Base-by-base conservation (phyloP, 202 grass and related monocot species). In the Saccharum hybrid region DNA sequence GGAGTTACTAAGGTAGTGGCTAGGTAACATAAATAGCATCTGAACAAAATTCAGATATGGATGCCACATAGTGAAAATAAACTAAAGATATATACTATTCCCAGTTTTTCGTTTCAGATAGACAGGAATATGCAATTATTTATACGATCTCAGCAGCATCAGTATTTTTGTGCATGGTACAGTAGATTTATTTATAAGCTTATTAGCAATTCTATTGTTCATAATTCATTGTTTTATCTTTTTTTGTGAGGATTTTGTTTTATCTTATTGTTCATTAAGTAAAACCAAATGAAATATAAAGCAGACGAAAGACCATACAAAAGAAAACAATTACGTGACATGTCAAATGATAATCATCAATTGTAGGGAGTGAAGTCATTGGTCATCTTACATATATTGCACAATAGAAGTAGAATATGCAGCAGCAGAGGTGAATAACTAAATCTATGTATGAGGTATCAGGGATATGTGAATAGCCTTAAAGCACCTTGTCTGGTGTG, bases 401-500 rank as follows among this genome's bases (percentile, higher is more conserved):
- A 85, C 38, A 82, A 26, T 64, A 68, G 41, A 45, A 45, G 23
- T 78, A 79, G 41, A 57, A 79, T 78, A 82, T 82, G 78, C 77
- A 85, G 69, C 61, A 75, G 34, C 33, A 85, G 69, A 74, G 45
- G 43, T 78, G 51, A 82, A 77, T 74, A 78, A 68, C 34, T 84
- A 81, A 68, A 26, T 82, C 18, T 83, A 87, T 23, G 40, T 63
- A 85, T 57, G 38, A 41, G 49, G 51, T 40, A 71, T 70, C 21
- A 78, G 51, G 82, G 31, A 63, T 72, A 43, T 77, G 54, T 63
- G 60, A 89, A 79, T 73, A 89, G 77, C 78, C 16, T 83, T 88
- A 78, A 63, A 62, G 79, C 78, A 89, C 92, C 92, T 91, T 89
- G 77, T 69, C 30, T 41, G 82, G 76, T 40, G 87, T 71, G 1